These are phyloP conservation scores for Ilyonectria destructans DNA, from an alignment of 2,329 filamentous ascomycete species.

Conservation along the genomic window DNA sequence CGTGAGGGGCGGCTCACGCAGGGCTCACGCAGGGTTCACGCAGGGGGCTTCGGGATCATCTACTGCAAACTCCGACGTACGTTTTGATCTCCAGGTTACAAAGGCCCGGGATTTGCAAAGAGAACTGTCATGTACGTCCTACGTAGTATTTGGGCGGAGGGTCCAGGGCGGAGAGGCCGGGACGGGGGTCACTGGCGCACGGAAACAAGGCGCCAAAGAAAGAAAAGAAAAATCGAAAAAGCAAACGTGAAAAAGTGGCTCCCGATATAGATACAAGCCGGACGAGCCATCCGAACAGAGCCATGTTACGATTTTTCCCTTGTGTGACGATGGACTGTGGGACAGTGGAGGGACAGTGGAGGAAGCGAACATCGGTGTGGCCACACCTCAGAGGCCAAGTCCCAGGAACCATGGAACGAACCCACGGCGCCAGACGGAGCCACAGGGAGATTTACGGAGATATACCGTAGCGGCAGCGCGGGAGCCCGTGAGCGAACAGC, in stretches of 20 bases:
- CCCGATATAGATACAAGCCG: constrained; percentile 29
- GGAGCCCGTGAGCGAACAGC: constrained; percentile 44
- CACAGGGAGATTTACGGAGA: constrained; percentile 37
- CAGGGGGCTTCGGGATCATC: constrained; percentile 28
- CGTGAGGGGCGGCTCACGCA: background rate
- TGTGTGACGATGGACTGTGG: constrained; percentile 26
- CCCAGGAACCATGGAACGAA: constrained; percentile 10
- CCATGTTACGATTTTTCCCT: constrained; percentile 27
- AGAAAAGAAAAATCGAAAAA: constrained; percentile 9
- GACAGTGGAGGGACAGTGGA: constrained; percentile 14
- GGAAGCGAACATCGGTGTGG: constrained; percentile 14
- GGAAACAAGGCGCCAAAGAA: constrained; percentile 19
- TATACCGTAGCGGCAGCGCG: constrained; percentile 28
- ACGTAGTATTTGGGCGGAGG: constrained; percentile 3
- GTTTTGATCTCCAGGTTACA: constrained; percentile 17
- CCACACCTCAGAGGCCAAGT: constrained; percentile 3
- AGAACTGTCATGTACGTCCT: background rate
- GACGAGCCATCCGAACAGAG: constrained; percentile 28
- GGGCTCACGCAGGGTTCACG: constrained; percentile 41
- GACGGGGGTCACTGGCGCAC: constrained; percentile 11
- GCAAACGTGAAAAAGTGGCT: constrained; percentile 37
- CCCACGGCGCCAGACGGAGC: constrained; percentile 4
- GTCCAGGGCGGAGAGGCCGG: constrained; percentile 4
- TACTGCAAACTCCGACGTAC: constrained; percentile 26
- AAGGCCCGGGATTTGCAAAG: background rate